Evolutionary conservation across 371 early-diverging fungal species (phyloP), one percentile per base, ranked within the genome.

Genomic region (Syncephalastrum contaminatum): DNA sequence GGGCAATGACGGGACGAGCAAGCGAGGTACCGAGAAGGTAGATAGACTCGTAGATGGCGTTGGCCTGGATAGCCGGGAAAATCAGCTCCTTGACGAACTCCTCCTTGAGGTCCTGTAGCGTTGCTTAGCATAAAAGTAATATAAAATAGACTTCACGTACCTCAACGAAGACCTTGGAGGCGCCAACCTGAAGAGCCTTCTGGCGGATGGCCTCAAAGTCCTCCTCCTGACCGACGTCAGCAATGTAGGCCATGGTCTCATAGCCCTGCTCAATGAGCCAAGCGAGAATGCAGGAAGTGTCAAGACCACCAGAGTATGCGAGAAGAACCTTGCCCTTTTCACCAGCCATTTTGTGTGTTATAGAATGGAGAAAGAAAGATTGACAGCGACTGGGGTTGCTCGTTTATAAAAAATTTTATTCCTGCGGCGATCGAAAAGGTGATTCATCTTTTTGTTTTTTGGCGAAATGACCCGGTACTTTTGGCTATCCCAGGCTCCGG

Each of bases 241-340:
- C 98, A 89, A 98, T 93, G 83, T 92, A 98, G 60, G 93, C 92
- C 63, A 94, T 77, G 44, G 96, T 96, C 65, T 98, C 97, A 79
- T 94, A 98, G 59, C 96, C 96, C 78, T 97, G 83, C 62, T 96
- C 97, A 67, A 96, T 91, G 60, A 98, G 85, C 97, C 97, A 98
- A 18, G 88, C 97, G 50, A 98, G 88, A 67, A 98, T 98, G 80
- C 96, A 96, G 44, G 95, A 95, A 51, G 98, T 98, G 73, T 98
- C 98, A 51, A 98, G 89, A 62, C 98, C 98, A 61, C 98, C 98
- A 58, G 96, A 95, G 83, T 96, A 97, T 59, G 97, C 97, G 53
- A 97, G 88, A 60, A 93, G 83, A 59, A 97, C 96, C 59, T 89
- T 90, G 62, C 91, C 93, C 81, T 91, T 88, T 70, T 83, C 52